A percentile compares a stretch with the other conserved stretches of the same genome.
phyloP scores from a whole-genome alignment of 768 basidiomycete genomes.

The Baorangia bicolor region DNA sequence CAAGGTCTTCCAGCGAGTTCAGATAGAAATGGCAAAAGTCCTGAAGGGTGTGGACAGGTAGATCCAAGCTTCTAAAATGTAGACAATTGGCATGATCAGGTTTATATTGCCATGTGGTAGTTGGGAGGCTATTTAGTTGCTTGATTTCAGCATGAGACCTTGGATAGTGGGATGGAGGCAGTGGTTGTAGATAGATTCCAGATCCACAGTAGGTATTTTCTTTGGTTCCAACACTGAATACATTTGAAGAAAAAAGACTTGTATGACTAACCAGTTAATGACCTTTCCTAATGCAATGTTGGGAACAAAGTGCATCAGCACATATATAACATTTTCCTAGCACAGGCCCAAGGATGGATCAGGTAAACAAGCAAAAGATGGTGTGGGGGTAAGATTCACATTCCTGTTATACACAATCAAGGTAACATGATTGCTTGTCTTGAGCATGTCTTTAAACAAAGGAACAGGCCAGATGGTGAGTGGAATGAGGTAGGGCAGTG shows the following conservation, averaged over 20 bases:
- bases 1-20: too few species aligned
- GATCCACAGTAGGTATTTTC: neutral
- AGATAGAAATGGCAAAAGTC: too few species aligned
- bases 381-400: too few species aligned
- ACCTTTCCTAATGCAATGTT: conserved; percentile 2
- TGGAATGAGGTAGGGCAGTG: too few species aligned
- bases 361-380: too few species aligned
- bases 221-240: neutral
- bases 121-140: neutral
- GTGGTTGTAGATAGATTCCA: neutral
- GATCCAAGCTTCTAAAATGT: too few species aligned
- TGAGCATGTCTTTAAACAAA: neutral
- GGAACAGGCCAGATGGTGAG: too few species aligned
- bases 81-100: too few species aligned
- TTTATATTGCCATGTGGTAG: neutral
- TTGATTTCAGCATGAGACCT: neutral
- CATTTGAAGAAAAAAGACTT: neutral
- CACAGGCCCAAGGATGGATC: too few species aligned
- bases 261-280: neutral
- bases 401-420: too few species aligned
- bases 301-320: neutral
- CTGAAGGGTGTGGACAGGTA: too few species aligned
- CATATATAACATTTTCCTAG: too few species aligned
- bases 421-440: neutral
- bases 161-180: neutral